These are phyloP conservation scores for Cladosporium sp. DNA, from an alignment of 2,329 filamentous ascomycete species.

Conservation along the genomic window DNA sequence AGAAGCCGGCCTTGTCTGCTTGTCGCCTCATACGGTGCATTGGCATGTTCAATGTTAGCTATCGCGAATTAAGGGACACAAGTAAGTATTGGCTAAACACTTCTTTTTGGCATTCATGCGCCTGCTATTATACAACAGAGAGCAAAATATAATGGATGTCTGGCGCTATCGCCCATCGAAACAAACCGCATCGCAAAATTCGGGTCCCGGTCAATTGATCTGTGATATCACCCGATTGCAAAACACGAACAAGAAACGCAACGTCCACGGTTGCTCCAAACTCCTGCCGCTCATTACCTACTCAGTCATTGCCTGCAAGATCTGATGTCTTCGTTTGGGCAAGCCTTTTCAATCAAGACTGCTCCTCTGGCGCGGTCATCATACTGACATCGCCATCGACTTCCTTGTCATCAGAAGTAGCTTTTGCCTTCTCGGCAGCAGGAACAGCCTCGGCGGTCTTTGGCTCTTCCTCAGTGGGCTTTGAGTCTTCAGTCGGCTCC, in stretches of 20 bases:
- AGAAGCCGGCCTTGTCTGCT: not conserved
- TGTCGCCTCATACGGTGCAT: not conserved
- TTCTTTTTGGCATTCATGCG: conserved; percentile 2
- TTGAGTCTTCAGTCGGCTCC: conserved; percentile 23
- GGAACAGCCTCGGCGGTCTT: conserved; percentile 8
- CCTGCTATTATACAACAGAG: conserved; percentile 6
- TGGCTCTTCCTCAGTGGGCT: conserved; percentile 11
- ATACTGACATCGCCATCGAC: conserved; percentile 26
- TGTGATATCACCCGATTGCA: not conserved
- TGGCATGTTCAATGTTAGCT: not conserved
- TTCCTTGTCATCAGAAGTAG: conserved; percentile 14
- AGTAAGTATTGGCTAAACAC: not conserved
- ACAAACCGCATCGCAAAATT: conserved; percentile 2
- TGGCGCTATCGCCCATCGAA: not conserved
- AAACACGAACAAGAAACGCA: conserved; percentile 10
- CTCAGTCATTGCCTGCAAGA: not conserved
- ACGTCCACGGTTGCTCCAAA: conserved; percentile 10
- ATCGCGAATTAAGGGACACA: not conserved
- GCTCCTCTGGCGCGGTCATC: conserved; percentile 22
- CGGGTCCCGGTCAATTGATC: not conserved
- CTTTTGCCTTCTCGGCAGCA: conserved; percentile 13
- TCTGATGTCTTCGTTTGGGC: not conserved
- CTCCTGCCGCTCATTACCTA: conserved; percentile 7
- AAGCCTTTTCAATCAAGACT: not conserved
- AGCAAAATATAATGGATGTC: conserved; percentile 1